Conservation (phyloP, 2,329 filamentous ascomycete species). For the Seiridium cupressi region DNA sequence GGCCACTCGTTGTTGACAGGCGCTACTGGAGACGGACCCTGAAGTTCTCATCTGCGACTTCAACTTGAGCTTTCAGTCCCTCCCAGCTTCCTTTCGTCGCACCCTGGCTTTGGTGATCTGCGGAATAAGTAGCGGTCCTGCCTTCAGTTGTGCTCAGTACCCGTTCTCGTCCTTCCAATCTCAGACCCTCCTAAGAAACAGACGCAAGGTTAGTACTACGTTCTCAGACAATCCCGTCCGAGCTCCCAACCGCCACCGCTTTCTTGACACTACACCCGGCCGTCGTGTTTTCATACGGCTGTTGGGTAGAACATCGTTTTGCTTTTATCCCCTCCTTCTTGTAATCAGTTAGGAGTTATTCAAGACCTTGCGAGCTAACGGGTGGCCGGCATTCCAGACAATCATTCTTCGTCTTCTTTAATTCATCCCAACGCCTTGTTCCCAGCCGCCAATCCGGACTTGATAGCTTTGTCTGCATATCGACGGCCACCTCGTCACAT, state of each 20-base stretch:
- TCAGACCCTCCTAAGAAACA: not conserved
- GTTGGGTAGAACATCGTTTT: too few relatives aligned
- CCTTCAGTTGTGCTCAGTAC: not conserved
- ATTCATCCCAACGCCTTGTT: not conserved
- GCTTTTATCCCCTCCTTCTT: not conserved
- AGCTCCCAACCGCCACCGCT: not conserved
- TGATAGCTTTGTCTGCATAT: constrained; percentile 4
- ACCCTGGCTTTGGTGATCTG: too few relatives aligned
- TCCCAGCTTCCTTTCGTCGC: too few relatives aligned
- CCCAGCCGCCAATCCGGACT: not conserved
- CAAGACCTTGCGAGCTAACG: not conserved
- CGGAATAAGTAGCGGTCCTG: not conserved
- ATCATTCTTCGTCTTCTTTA: not conserved
- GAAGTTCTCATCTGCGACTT: not conserved
- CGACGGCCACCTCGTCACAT: too few relatives aligned
- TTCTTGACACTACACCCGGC: not conserved
- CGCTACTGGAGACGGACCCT: not conserved
- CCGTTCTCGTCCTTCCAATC: not conserved
- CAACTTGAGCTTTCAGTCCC: too few relatives aligned
- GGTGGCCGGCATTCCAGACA: constrained; percentile 3
- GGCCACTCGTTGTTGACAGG: constrained; percentile 26
- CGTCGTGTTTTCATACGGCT: too few relatives aligned
- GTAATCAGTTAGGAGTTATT: not conserved
- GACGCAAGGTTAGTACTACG: not conserved
- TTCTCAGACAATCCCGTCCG: not conserved